Conservation (phyloP, 805 yeast genomes). For the Spathaspora passalidarum region DNA sequence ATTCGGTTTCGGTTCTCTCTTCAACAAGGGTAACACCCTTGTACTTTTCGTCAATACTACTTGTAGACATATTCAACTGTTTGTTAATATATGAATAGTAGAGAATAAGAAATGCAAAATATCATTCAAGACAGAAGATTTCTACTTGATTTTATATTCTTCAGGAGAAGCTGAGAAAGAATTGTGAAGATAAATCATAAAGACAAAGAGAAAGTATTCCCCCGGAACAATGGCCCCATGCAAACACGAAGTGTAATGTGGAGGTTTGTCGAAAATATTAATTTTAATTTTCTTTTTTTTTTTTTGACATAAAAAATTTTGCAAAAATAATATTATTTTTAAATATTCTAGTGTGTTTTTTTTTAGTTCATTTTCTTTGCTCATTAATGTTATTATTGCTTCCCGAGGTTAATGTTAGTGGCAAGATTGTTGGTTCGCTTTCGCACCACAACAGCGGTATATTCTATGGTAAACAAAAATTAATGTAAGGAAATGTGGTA, state of each 20-base stretch:
- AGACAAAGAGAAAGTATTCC: background rate
- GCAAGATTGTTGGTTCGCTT: too few relatives aligned
- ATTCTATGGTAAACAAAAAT: too few relatives aligned
- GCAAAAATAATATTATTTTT: background rate
- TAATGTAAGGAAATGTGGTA: too few relatives aligned
- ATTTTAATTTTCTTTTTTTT: background rate
- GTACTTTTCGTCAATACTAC: slow-evolving; percentile 1
- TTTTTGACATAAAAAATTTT: background rate
- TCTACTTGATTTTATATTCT: background rate
- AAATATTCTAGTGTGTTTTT: too few relatives aligned
- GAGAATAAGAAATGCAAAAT: background rate
- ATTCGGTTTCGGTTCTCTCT: background rate
- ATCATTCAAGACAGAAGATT: background rate
- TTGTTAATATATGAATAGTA: background rate
- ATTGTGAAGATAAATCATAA: background rate
- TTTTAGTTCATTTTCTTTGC: background rate
- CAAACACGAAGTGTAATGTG: background rate
- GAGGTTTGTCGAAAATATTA: background rate
- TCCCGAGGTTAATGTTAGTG: too few relatives aligned
- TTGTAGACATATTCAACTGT: slow-evolving; percentile 1
- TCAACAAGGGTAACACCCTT: background rate
- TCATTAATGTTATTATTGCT: too few relatives aligned
- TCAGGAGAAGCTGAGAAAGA: background rate
- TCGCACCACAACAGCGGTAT: background rate
- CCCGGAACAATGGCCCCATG: too few relatives aligned